Evolutionary conservation across 2,329 filamentous ascomycete genomes (phyloP).

Genomic region (Elsinoe batatas): DNA sequence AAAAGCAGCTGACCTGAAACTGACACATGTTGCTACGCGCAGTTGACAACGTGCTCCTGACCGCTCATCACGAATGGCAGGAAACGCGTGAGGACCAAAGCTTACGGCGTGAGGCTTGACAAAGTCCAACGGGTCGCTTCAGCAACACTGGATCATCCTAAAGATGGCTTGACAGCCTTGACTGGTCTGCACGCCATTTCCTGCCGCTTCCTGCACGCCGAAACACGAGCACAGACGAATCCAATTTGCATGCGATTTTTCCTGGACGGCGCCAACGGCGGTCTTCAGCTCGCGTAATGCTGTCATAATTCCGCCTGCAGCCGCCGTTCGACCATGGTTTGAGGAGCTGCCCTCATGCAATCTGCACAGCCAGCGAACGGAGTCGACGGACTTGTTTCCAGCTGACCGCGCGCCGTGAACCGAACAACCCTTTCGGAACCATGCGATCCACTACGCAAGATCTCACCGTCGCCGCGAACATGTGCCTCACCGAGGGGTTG

Average conservation of each 20-base stretch:
- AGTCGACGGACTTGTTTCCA: neutral
- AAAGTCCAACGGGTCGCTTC: neutral
- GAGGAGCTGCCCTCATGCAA: neutral
- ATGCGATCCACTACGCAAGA: conserved; percentile 1
- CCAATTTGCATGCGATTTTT: conserved; percentile 1
- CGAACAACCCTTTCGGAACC: neutral
- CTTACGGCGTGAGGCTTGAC: neutral
- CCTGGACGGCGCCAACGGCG: neutral
- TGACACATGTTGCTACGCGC: neutral
- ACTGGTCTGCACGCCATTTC: neutral
- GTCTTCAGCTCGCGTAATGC: neutral
- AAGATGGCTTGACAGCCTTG: neutral
- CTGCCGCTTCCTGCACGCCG: neutral
- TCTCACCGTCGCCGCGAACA: neutral
- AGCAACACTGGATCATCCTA: neutral
- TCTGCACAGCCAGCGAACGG: neutral
- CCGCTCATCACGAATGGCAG: neutral
- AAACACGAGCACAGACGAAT: conserved; percentile 10
- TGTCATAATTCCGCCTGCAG: conserved; percentile 8
- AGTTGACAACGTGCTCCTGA: neutral
- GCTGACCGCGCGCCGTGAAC: neutral
- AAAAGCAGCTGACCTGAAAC: neutral
- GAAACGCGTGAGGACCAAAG: neutral
- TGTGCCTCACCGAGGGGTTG: neutral
- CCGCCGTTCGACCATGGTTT: conserved; percentile 8